Percentiles rank a stretch among this genome's conserved stretches.
Conservation (phyloP, 805 yeast genomes). For the Yamadazyma insecticola region DNA sequence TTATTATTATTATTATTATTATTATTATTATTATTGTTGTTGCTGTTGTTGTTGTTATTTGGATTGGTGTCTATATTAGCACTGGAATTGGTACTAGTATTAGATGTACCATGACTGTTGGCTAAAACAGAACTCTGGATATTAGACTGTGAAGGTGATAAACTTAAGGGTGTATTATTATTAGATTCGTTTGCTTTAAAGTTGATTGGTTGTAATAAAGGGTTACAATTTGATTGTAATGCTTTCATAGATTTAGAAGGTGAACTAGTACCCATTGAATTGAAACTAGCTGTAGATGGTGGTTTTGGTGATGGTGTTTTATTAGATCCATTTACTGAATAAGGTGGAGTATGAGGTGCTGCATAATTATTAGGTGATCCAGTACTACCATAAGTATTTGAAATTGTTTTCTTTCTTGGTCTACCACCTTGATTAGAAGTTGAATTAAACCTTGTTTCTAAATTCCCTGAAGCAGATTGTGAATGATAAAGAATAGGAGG, state of each 20-base stretch:
- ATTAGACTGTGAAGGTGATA: neutral
- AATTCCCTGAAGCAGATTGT: slow-evolving; percentile 38
- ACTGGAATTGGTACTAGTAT: neutral
- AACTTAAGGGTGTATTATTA: neutral
- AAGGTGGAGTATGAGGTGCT: slow-evolving; percentile 34
- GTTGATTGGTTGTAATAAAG: slow-evolving; percentile 54
- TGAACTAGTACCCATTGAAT: slow-evolving; percentile 20
- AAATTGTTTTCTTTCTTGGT: slow-evolving; percentile 36
- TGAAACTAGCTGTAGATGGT: slow-evolving; percentile 15
- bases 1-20: neutral
- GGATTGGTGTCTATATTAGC: slow-evolving; percentile 1
- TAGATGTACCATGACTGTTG: too few species aligned
- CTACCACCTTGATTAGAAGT: slow-evolving; percentile 13
- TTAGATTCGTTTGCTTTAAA: slow-evolving; percentile 24
- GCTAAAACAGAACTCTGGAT: too few species aligned
- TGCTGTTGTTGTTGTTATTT: neutral
- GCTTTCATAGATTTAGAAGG: slow-evolving; percentile 49
- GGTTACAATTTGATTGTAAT: slow-evolving; percentile 38
- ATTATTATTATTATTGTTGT: neutral
- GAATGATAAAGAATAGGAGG: slow-evolving; percentile 42
- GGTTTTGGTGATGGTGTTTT: slow-evolving; percentile 36
- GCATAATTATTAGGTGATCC: slow-evolving; percentile 10
- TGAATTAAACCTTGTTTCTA: slow-evolving; percentile 25
- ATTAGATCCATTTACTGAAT: slow-evolving; percentile 30
- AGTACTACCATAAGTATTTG: slow-evolving; percentile 27